Percentiles rank a stretch among this genome's conserved stretches.
phyloP scores from a whole-genome alignment of 176 grass and related monocot genomes.

The Dactylis glomerata region DNA sequence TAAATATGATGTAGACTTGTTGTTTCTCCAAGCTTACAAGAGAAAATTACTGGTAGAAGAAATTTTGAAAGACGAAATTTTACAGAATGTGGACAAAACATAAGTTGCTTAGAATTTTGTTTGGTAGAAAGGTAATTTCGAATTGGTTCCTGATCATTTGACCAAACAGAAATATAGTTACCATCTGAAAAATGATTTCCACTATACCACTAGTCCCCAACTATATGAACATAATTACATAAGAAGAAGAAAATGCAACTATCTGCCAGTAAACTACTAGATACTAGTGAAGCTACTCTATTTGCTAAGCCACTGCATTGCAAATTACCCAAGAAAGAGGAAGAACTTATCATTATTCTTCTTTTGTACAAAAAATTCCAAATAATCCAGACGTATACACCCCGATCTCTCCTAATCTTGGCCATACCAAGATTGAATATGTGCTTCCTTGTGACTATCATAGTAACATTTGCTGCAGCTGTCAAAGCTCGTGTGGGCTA shows the following conservation, averaged over 20 bases:
- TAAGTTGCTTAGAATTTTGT: neutral
- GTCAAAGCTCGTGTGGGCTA: neutral
- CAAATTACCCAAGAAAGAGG: slow-evolving; percentile 21
- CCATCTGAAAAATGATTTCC: neutral
- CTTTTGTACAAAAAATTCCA: slow-evolving; percentile 48
- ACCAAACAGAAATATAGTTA: neutral
- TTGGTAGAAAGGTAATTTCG: neutral
- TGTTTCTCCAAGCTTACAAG: neutral
- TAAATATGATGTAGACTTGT: neutral
- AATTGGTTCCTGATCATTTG: neutral
- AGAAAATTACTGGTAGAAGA: neutral
- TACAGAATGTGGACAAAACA: neutral
- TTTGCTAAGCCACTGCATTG: slow-evolving; percentile 37
- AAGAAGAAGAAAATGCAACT: neutral
- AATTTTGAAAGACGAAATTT: neutral
- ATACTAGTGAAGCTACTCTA: neutral
- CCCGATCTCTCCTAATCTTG: neutral
- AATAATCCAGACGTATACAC: slow-evolving; percentile 30
- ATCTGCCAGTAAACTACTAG: slow-evolving; percentile 16
- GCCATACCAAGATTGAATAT: neutral
- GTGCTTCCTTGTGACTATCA: slow-evolving; percentile 15
- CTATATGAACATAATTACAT: slow-evolving; percentile 23
- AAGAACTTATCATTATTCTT: slow-evolving; percentile 32
- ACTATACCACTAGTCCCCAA: neutral
- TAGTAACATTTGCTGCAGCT: slow-evolving; percentile 16